phyloP scores from a whole-genome alignment of 192 early-diverging fungal genomes.

The Spizellomyces sp. region DNA sequence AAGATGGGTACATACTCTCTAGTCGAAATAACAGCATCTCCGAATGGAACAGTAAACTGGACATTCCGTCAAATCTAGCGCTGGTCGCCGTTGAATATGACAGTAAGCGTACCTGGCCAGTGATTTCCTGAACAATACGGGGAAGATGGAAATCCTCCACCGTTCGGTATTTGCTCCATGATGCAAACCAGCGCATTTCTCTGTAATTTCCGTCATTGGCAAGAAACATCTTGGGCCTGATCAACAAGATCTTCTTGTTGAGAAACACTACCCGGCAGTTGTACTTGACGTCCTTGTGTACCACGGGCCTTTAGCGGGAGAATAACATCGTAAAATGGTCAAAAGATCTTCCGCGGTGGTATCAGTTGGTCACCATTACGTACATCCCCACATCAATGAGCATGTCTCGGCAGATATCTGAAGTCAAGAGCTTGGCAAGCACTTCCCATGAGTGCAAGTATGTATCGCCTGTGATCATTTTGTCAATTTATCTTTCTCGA shows the following conservation, averaged over 20 bases:
- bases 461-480: conserved; percentile 72
- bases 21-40: conserved; percentile 87
- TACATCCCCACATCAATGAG: conserved; percentile 95
- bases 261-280: conserved; percentile 94
- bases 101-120: conserved; percentile 60
- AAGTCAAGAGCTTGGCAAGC: conserved; percentile 70
- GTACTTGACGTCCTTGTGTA: conserved; percentile 90
- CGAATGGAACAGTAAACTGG: conserved; percentile 78
- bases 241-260: conserved; percentile 83
- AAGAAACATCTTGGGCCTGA: conserved; percentile 94
- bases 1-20: conserved; percentile 53
- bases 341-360: not conserved
- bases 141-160: conserved; percentile 85
- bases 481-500: not conserved
- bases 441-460: conserved; percentile 94
- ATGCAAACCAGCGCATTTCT: conserved; percentile 91
- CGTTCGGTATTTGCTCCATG: conserved; percentile 69
- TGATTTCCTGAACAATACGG: conserved; percentile 74
- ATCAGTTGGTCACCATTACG: conserved; percentile 10
- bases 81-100: not conserved
- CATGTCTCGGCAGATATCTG: conserved; percentile 71
- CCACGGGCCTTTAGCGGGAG: conserved; percentile 69
- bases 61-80: not conserved
- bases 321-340: not conserved
- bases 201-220: conserved; percentile 99